Base-by-base conservation (phyloP, 805 yeast genomes). In the Kuraishia piskuri region DNA sequence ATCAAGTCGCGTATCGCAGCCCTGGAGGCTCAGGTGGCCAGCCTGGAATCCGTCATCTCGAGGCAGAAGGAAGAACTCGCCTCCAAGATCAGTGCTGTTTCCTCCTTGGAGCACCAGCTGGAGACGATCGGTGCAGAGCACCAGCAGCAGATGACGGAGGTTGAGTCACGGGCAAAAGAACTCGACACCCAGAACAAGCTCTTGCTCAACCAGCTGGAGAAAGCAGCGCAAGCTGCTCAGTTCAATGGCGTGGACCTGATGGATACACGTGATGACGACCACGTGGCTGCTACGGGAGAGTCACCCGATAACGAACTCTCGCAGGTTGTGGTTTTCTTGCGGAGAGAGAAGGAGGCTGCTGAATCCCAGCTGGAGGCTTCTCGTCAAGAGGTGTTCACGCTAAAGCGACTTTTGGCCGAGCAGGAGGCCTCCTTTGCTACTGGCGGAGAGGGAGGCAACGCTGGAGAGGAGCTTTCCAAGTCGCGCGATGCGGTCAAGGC, bases 301-400 rank as follows among this genome's bases (percentile, higher is more conserved):
- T n/a, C n/a, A n/a, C 55, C 55, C n/a, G 66, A 61, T 46, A 61
- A 61, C 49, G 76, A 73, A 51, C 61, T 76, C 57, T 73, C 75
- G 46, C 83, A 84, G 57, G 75, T 89, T 24, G 69, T 90, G 37
- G 63, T 75, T 1, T 83, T 78, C 60, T 70, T 90, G 54, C 83
- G 91, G 49, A 81, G 85, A 56, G 95, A 88, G 58, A 86, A 84
- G 61, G 96, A 90, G 57, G 72, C 84, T 3, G 74, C 83, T 1
- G 84, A 82, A 50, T 76, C 82, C 8, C 86, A 83, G 59, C 69
- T 82, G 26, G 40, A 31, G 17, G 7, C 40, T 3, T 31, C 40
- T 31, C 40, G 40, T 8, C 40, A 31, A 12, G 40, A 31, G 40
- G 40, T 31, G 40, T 31, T 31, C 14, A 12, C 40, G 17, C 40